These are phyloP conservation scores for Acanthamoeba castellanii DNA, from an alignment of 208 protist genomes.

Conservation along the genomic window DNA sequence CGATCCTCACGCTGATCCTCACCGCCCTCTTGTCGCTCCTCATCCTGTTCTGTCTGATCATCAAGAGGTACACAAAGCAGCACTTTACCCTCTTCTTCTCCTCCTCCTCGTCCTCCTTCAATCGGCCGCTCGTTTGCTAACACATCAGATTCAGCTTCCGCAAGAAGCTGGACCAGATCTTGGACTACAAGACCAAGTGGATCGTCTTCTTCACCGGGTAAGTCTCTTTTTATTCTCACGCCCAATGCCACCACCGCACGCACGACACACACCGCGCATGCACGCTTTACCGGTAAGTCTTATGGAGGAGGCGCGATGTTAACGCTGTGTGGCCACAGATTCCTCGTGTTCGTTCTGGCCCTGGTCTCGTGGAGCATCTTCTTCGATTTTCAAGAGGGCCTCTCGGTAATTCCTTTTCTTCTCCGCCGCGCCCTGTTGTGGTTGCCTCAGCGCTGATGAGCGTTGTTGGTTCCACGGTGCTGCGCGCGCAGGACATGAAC, in stretches of 20 bases:
- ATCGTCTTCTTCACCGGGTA: constrained; percentile 64
- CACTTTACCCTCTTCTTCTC: neutral
- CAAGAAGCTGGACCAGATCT: constrained; percentile 43
- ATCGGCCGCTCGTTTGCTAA: too few species aligned
- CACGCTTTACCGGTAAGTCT: neutral
- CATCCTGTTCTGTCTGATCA: constrained; percentile 69
- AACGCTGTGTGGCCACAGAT: neutral
- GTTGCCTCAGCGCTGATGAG: neutral
- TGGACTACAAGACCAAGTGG: constrained; percentile 54
- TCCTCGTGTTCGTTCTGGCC: constrained; percentile 46
- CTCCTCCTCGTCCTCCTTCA: neutral
- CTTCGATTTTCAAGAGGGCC: constrained; percentile 21
- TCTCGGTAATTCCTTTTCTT: neutral
- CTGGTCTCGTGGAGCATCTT: constrained; percentile 61
- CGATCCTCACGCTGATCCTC: constrained; percentile 25
- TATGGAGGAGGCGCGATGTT: neutral
- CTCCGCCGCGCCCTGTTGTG: neutral
- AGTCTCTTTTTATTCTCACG: neutral
- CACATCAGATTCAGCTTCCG: neutral
- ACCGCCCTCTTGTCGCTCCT: constrained; percentile 7
- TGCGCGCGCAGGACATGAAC: neutral
- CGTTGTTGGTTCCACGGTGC: too few species aligned
- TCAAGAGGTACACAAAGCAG: constrained; percentile 41
- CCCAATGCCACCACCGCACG: too few species aligned
- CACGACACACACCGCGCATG: neutral